Base-by-base conservation (phyloP, 23 red algal species). In the Gracilaria caudata region DNA sequence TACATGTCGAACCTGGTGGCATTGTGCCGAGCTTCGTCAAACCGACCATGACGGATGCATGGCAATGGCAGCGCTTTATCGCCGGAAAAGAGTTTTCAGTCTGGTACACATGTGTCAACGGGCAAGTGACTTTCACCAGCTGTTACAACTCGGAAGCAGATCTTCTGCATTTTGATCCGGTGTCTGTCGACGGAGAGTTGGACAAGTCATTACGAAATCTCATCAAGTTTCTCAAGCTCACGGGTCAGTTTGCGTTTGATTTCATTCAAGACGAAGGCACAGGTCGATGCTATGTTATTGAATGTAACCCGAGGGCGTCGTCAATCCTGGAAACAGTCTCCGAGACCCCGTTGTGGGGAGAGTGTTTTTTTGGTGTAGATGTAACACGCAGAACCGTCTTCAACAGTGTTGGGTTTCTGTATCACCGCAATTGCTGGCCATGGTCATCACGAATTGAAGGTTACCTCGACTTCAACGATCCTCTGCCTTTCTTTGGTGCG, bases 31-130 rank as follows among this genome's bases (percentile, higher is more conserved):
- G 21, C 28, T 68, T 51, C 38, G 33, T 93, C 16, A 41, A 86
- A 10, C 90, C 90, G 43, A 46, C 72, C 9, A 14, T 19, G 32
- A 26, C 68, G 6, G 81, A 93, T 59, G 39, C 90, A 10, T 93
- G 90, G 90, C 90, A 93, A 44, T 93, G 90, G 90, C 90, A 93
- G 56, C 36, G 56, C 5, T 86, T 93, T 49, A 82, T 93, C 23
- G 21, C n/a, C 2, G 90, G 90, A 10, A 53, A 33, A 26, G 90
- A 93, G 37, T 93, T 51, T 49, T 93, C 90, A 7, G 90, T 78
- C 2, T 93, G 90, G 90, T 93, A 93, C 33, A 75, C 87, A n/a
- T 93, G 90, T 72, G 17, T 93, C 16, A 74, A 86, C 24, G 90
- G 90, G 11, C 9, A 64, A 0, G 90, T 93, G 10, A 93, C 90